phyloP scores from a whole-genome alignment of 2,329 filamentous ascomycete species.

The Aspergillus ruber region DNA sequence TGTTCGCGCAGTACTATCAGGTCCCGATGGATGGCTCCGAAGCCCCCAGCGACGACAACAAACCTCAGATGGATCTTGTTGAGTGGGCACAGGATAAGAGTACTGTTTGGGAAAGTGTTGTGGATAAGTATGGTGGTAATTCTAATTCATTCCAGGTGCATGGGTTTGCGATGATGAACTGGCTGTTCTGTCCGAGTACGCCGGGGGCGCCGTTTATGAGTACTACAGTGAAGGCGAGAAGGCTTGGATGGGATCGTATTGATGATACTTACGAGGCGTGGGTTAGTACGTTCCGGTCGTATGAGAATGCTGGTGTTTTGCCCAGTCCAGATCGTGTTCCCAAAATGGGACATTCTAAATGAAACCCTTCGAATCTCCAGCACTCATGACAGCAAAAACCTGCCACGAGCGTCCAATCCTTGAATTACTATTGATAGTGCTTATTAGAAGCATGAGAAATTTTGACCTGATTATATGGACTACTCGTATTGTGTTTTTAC shows the following conservation, averaged over 20 bases:
- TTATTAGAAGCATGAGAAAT: too few relatives aligned
- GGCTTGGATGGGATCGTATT: neutral
- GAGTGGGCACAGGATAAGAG: conserved; percentile 5
- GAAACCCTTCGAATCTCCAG: too few relatives aligned
- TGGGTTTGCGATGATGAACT: conserved; percentile 2
- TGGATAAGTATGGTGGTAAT: conserved; percentile 5
- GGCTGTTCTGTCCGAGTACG: neutral
- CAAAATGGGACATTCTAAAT: too few relatives aligned
- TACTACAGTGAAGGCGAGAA: neutral
- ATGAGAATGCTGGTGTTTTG: conserved; percentile 4
- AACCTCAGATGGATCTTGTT: neutral
- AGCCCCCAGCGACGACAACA: neutral
- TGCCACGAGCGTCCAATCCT: too few relatives aligned
- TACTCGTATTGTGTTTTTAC: too few relatives aligned
- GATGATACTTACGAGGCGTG: conserved; percentile 9
- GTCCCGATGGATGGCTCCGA: neutral
- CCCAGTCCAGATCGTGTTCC: neutral
- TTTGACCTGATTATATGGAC: too few relatives aligned
- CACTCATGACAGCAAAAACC: too few relatives aligned
- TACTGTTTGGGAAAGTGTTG: conserved; percentile 5
- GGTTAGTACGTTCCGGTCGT: neutral
- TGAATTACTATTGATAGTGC: too few relatives aligned
- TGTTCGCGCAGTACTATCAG: conserved; percentile 1
- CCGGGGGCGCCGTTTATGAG: neutral
- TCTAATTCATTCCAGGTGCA: neutral